phyloP scores from a whole-genome alignment of 2,329 filamentous ascomycete genomes.

The Dothistroma pini region DNA sequence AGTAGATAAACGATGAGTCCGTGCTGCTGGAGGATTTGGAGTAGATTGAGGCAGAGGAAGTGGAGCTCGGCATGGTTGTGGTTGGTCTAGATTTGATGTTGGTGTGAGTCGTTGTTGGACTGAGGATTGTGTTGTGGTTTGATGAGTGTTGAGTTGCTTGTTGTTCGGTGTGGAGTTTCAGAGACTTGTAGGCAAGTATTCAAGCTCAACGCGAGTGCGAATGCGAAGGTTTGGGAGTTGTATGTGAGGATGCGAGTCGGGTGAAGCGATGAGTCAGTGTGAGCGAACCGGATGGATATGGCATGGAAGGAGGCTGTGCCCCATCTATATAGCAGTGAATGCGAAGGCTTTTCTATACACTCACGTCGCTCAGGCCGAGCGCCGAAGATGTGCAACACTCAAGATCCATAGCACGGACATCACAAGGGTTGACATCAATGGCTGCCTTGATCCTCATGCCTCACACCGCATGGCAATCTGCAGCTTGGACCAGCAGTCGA shows the following conservation, averaged over 20 bases:
- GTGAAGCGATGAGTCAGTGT: not conserved
- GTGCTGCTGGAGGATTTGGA: not conserved
- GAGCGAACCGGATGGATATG: not conserved
- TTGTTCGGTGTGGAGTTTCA: not conserved
- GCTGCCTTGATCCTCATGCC: not conserved
- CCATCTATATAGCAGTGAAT: not conserved
- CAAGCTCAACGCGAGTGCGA: not conserved
- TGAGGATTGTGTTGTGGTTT: not conserved
- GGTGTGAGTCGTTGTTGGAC: not conserved
- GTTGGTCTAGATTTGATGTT: not conserved
- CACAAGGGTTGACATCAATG: not conserved
- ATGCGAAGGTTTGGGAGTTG: not conserved
- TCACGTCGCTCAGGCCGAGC: not conserved
- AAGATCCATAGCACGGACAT: not conserved
- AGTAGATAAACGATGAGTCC: conserved; percentile 2
- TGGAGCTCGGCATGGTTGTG: not conserved
- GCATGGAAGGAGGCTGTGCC: not conserved
- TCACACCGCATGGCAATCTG: not conserved
- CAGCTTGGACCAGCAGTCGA: not conserved
- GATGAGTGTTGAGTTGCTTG: not conserved
- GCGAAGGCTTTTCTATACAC: not conserved
- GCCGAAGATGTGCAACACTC: not conserved
- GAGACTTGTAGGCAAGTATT: not conserved
- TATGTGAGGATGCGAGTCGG: not conserved
- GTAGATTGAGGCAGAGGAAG: not conserved